Evolutionary conservation across 768 basidiomycete species (phyloP).

Genomic region (Pisolithus marmoratus): DNA sequence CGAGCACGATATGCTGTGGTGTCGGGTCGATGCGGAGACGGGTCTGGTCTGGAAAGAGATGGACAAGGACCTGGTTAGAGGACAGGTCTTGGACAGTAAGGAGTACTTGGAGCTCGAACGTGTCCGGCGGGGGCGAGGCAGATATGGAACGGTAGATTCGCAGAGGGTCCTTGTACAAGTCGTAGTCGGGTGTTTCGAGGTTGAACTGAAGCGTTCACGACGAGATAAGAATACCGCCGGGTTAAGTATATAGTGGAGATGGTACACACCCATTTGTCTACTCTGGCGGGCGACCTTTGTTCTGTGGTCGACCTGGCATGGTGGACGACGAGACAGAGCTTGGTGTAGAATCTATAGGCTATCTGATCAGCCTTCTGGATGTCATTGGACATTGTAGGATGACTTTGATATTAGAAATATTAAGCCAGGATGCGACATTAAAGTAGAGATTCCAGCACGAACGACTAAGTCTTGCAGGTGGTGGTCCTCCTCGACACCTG

Average conservation of each 20-base stretch:
- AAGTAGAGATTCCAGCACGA: constrained; percentile 21
- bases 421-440: constrained; percentile 26
- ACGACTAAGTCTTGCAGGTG: too few relatives aligned
- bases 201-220: constrained; percentile 54
- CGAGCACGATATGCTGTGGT: constrained; percentile 64
- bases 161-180: constrained; percentile 58
- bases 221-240: not conserved
- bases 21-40: constrained; percentile 64
- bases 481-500: too few relatives aligned
- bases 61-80: constrained; percentile 68
- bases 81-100: constrained; percentile 64
- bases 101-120: constrained; percentile 65
- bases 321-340: constrained; percentile 71
- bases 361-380: constrained; percentile 78
- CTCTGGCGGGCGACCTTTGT: constrained; percentile 38
- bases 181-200: constrained; percentile 70
- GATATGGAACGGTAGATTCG: constrained; percentile 58
- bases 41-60: constrained; percentile 51
- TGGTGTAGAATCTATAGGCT: constrained; percentile 76
- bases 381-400: constrained; percentile 46
- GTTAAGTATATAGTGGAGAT: not conserved
- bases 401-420: constrained; percentile 10
- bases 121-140: constrained; percentile 30
- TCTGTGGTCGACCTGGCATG: constrained; percentile 64
- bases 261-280: constrained; percentile 76